Conservation (phyloP, 805 yeast species). For the Cyberlindnera petersonii region DNA sequence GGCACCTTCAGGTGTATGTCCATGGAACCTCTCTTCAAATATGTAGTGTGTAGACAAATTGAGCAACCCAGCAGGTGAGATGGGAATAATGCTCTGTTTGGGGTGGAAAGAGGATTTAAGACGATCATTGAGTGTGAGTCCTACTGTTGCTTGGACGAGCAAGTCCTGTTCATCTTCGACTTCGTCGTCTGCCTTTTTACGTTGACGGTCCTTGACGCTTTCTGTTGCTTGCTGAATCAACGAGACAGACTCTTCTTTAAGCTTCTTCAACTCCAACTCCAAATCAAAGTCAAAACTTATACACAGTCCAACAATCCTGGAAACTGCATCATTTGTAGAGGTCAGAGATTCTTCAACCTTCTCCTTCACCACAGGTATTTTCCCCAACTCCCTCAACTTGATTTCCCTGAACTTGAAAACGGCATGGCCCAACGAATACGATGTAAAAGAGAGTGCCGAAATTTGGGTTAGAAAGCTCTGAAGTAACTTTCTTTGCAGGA, state of each 20-base stretch:
- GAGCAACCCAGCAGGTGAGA: constrained; percentile 33
- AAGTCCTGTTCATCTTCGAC: constrained; percentile 32
- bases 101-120: constrained; percentile 28
- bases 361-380: constrained; percentile 4
- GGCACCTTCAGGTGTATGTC: constrained; percentile 9
- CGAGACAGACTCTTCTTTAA: constrained; percentile 34
- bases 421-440: constrained; percentile 2
- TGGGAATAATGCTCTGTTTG: constrained; percentile 29
- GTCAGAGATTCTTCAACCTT: constrained; percentile 22
- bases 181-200: constrained; percentile 5
- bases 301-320: constrained; percentile 47
- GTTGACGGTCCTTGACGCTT: constrained; percentile 22
- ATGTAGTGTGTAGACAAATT: constrained; percentile 26
- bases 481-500: constrained; percentile 61
- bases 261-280: constrained; percentile 33
- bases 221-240: constrained; percentile 39
- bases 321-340: constrained; percentile 33
- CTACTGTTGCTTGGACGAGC: constrained; percentile 25
- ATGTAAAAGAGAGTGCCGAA: constrained; percentile 35
- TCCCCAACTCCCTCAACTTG: constrained; percentile 16
- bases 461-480: constrained; percentile 57
- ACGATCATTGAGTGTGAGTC: constrained; percentile 34
- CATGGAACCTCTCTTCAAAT: constrained; percentile 7
- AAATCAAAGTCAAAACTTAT: constrained; percentile 65
- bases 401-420: constrained; percentile 16